Evolutionary conservation across 352 stramenopile species (phyloP).

Genomic region (Detonula confervacea): DNA sequence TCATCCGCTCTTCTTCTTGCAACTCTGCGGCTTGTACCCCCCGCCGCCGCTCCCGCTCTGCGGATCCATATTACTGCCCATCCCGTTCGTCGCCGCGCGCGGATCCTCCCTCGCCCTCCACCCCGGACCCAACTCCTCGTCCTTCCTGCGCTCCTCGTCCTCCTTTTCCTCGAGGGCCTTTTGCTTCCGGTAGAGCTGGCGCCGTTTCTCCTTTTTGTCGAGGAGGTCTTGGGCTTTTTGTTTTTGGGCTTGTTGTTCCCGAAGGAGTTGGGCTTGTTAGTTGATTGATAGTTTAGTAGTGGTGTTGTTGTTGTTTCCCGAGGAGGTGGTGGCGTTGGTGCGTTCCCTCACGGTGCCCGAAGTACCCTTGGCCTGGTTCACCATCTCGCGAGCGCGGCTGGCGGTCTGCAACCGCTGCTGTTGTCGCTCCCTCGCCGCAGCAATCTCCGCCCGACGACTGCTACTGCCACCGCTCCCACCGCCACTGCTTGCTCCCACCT

Average conservation of each 20-base stretch:
- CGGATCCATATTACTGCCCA: conserved; percentile 40
- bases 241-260: conserved; percentile 2
- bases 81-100: conserved; percentile 6
- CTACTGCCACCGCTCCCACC: neutral
- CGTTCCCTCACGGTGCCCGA: conserved; percentile 20
- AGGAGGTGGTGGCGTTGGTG: neutral
- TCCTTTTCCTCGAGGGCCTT: conserved; percentile 48
- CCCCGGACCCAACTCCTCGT: conserved; percentile 51
- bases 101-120: conserved; percentile 54
- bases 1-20: conserved; percentile 12
- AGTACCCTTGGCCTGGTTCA: neutral
- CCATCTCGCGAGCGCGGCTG: conserved; percentile 23
- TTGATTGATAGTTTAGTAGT: neutral
- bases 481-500: too few species aligned
- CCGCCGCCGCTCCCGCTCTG: conserved; percentile 16
- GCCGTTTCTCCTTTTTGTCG: conserved; percentile 55
- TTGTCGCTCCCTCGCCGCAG: conserved; percentile 32
- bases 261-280: conserved; percentile 1
- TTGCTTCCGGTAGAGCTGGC: conserved; percentile 38
- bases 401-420: conserved; percentile 26
- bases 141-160: conserved; percentile 42
- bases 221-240: conserved; percentile 34
- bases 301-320: conserved; percentile 2
- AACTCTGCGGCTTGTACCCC: conserved; percentile 22
- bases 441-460: conserved; percentile 12